Evolutionary conservation across 352 stramenopile species (phyloP), one percentile per base, ranked within the genome.

Genomic region (Phytophthora tubulina): DNA sequence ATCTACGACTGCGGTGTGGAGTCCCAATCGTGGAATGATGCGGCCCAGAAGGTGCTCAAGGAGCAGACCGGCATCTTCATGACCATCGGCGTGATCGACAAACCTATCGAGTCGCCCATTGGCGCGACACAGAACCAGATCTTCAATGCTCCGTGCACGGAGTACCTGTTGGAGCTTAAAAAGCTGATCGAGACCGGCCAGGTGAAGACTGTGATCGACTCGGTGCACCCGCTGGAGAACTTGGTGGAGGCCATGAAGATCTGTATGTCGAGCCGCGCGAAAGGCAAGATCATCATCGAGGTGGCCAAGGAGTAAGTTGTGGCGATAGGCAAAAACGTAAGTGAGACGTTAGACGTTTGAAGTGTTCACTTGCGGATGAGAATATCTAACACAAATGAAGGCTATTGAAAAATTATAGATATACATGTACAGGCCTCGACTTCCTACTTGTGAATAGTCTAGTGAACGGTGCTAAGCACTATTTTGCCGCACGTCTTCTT

Each of bases 281-380:
- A 80, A 44, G 86, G 86, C 67, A 93, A 93, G 70, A 88, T 93
- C 42, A 73, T 92, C 39, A 75, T 92, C 31, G 77, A 88, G 51
- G 76, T 92, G 45, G 50, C 56, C 2, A 72, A 64, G 51, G 75
- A 73, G 65, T 65, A 66, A 67, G 3, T 50, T 14, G 41, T n/a
- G 2, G 30, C 13, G n/a, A 33, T 30, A 41, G 41, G n/a, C n/a
- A n/a, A n/a, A n/a, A n/a, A n/a, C n/a, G n/a, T n/a, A n/a, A n/a
- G n/a, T n/a, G n/a, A n/a, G n/a, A n/a, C n/a, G n/a, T n/a, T n/a
- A n/a, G n/a, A n/a, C n/a, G n/a, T n/a, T n/a, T n/a, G n/a, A n/a
- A n/a, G n/a, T n/a, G n/a, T n/a, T n/a, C n/a, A n/a, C n/a, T n/a
- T n/a, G n/a, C n/a, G n/a, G n/a, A n/a, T n/a, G n/a, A n/a, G n/a